Conservation (phyloP, 2,329 filamentous ascomycete species). For the Pyrenochaeta sp. region DNA sequence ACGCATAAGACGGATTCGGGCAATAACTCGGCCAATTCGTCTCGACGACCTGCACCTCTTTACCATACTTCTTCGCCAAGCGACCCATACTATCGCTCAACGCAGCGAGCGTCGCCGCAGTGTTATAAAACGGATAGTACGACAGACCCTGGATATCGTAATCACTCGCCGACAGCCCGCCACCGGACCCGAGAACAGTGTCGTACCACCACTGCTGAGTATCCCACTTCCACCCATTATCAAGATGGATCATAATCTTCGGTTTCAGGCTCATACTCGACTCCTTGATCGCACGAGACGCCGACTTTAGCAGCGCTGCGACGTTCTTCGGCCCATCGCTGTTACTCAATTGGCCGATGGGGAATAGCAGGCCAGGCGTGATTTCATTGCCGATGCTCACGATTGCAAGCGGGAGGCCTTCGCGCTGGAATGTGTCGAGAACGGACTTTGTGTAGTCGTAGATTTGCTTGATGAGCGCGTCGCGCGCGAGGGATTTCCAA, state of each 20-base stretch:
- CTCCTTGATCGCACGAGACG: conserved; percentile 70
- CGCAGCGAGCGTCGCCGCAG: conserved; percentile 64
- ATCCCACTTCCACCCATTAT: conserved; percentile 77
- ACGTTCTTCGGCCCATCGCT: conserved; percentile 63
- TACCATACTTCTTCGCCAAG: conserved; percentile 69
- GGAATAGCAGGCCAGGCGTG: conserved; percentile 71
- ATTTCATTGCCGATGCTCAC: conserved; percentile 81
- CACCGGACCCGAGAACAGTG: conserved; percentile 54
- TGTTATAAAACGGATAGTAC: conserved; percentile 77
- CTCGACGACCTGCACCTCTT: conserved; percentile 74
- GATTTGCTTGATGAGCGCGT: conserved; percentile 66
- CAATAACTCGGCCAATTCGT: conserved; percentile 75
- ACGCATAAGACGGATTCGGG: conserved; percentile 64
- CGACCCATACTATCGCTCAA: conserved; percentile 65
- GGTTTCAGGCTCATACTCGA: conserved; percentile 65
- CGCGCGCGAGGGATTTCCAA: conserved; percentile 67
- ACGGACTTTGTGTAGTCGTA: conserved; percentile 74
- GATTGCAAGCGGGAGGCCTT: conserved; percentile 65
- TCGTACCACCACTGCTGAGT: conserved; percentile 73
- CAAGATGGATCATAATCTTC: conserved; percentile 77
- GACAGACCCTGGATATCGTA: conserved; percentile 77
- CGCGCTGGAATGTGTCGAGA: conserved; percentile 66
- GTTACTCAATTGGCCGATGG: conserved; percentile 62
- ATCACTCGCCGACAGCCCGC: conserved; percentile 61
- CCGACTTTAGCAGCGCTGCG: conserved; percentile 70